Evolutionary conservation across 192 early-diverging fungal species (phyloP).

Genomic region (Thamnidium elegans): DNA sequence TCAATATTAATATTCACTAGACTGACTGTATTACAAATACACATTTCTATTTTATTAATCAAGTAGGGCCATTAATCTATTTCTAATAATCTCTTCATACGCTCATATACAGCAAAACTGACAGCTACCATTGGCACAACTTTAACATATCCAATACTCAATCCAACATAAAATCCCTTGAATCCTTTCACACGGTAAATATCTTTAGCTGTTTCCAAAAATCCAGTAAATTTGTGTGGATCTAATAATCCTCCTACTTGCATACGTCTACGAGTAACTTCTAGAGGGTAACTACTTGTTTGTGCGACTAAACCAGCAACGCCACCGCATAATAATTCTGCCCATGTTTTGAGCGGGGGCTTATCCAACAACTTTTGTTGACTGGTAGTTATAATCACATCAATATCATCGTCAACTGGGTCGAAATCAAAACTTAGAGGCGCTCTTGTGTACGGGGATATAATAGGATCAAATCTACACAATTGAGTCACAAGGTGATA

Average conservation of each 20-base stretch:
- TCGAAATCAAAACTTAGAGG: conserved; percentile 25
- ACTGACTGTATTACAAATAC: too few relatives aligned
- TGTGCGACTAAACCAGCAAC: conserved; percentile 84
- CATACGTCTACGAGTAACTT: conserved; percentile 78
- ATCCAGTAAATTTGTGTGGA: conserved; percentile 47
- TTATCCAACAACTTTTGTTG: conserved; percentile 27
- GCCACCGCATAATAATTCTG: conserved; percentile 77
- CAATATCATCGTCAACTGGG: background rate
- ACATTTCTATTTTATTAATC: background rate
- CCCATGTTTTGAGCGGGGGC: conserved; percentile 68
- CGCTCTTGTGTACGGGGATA: conserved; percentile 36
- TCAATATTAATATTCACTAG: too few relatives aligned
- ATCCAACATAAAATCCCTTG: conserved; percentile 91
- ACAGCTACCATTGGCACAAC: conserved; percentile 92
- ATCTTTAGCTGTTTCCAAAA: conserved; percentile 53
- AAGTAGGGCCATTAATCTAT: conserved; percentile 38
- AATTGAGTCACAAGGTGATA: conserved; percentile 75
- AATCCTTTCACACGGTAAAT: conserved; percentile 71
- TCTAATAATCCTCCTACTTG: conserved; percentile 71
- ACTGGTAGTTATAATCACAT: conserved; percentile 8
- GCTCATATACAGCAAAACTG: conserved; percentile 85
- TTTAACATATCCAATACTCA: conserved; percentile 96
- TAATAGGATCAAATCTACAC: conserved; percentile 45
- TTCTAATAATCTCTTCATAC: conserved; percentile 60
- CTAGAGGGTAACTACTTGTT: conserved; percentile 88